Conservation (phyloP, 2,329 filamentous ascomycete genomes). For the Botrytis galanthina region DNA sequence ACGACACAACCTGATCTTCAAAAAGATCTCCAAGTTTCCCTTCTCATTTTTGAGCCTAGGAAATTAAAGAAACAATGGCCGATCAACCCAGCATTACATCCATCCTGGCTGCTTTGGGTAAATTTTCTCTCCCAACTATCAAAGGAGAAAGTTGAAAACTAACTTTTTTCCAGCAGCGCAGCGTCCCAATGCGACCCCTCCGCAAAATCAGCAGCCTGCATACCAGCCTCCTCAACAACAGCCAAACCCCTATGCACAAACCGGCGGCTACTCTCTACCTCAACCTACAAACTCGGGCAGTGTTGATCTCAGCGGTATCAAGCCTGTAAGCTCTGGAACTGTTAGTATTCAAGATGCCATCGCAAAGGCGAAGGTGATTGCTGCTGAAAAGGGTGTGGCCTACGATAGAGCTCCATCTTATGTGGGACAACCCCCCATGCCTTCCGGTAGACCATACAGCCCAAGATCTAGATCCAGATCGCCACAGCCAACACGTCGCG, state of each 20-base stretch:
- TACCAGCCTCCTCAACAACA: conserved; percentile 45
- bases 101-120: conserved; percentile 52
- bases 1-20: neutral
- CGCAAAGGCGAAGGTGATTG: conserved; percentile 78
- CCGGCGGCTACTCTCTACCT: conserved; percentile 42
- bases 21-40: conserved; percentile 1
- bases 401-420: conserved; percentile 54
- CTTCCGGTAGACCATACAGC: conserved; percentile 56
- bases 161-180: conserved; percentile 45
- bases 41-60: neutral
- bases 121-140: conserved; percentile 19
- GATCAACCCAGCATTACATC: conserved; percentile 48
- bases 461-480: conserved; percentile 71
- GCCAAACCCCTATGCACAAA: conserved; percentile 43
- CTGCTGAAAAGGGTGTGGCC: conserved; percentile 71
- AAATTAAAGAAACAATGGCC: conserved; percentile 40
- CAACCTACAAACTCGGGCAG: conserved; percentile 69
- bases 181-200: conserved; percentile 47
- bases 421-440: conserved; percentile 44
- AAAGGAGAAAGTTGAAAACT: conserved; percentile 20
- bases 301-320: conserved; percentile 76
- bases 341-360: conserved; percentile 83
- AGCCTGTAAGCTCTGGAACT: conserved; percentile 75
- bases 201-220: conserved; percentile 41
- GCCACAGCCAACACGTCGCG: conserved; percentile 63